phyloP scores from a whole-genome alignment of 2,329 filamentous ascomycete species.

The Pseudogymnoascus destructans region DNA sequence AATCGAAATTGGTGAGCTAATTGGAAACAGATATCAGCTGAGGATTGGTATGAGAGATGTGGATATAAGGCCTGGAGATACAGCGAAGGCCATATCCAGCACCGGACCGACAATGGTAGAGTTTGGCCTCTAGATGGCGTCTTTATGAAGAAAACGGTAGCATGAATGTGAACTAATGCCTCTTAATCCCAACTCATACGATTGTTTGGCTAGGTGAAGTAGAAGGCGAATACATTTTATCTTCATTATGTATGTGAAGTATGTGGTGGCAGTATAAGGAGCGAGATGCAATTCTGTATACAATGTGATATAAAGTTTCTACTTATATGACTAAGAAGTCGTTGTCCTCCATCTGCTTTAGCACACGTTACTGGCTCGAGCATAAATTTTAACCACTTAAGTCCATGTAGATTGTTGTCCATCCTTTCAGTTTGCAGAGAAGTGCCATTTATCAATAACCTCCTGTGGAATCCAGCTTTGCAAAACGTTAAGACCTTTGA shows the following conservation, averaged over 20 bases:
- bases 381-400: too few relatives aligned
- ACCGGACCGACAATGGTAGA: neutral
- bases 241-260: constrained; percentile 36
- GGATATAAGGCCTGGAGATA: constrained; percentile 10
- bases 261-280: too few relatives aligned
- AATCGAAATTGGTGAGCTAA: neutral
- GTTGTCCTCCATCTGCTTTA: too few relatives aligned
- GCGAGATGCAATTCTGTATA: too few relatives aligned
- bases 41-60: constrained; percentile 10
- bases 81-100: constrained; percentile 3
- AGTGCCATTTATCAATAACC: too few relatives aligned
- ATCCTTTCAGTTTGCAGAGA: too few relatives aligned
- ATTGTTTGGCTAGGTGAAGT: neutral
- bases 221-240: constrained; percentile 22
- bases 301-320: too few relatives aligned
- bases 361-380: too few relatives aligned
- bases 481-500: too few relatives aligned
- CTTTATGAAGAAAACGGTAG: constrained; percentile 10
- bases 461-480: too few relatives aligned
- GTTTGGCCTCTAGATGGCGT: neutral
- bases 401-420: too few relatives aligned
- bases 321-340: too few relatives aligned
- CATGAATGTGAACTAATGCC: neutral
- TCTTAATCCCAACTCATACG: constrained; percentile 10
- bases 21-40: neutral